Evolutionary conservation across 2,329 filamentous ascomycete genomes (phyloP).

Genomic region (Aplosporella prunicola): DNA sequence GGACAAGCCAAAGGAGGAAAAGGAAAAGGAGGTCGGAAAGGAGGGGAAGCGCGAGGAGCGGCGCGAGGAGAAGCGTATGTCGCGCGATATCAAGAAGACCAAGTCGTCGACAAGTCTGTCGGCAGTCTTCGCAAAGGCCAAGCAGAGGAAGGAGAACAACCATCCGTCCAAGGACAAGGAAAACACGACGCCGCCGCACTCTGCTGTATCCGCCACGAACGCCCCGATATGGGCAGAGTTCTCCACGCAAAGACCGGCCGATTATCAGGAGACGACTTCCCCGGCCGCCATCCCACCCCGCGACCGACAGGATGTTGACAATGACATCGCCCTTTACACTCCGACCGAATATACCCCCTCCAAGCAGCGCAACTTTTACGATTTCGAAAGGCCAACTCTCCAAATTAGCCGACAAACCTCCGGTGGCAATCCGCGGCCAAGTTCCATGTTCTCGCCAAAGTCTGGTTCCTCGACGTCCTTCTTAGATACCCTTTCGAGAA

Average conservation of each 20-base stretch:
- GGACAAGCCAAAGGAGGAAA: slow-evolving; percentile 25
- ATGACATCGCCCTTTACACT: slow-evolving; percentile 51
- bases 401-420: slow-evolving; percentile 21
- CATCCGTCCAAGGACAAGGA: slow-evolving; percentile 64
- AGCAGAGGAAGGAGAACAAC: slow-evolving; percentile 55
- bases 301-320: slow-evolving; percentile 37
- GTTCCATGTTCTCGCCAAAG: slow-evolving; percentile 39
- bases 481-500: slow-evolving; percentile 30
- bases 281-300: slow-evolving; percentile 37
- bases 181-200: slow-evolving; percentile 58
- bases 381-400: slow-evolving; percentile 37
- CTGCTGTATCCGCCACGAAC: slow-evolving; percentile 33
- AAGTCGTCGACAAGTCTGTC: slow-evolving; percentile 81
- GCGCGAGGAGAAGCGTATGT: too few species aligned
- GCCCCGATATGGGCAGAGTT: slow-evolving; percentile 80
- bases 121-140: slow-evolving; percentile 63
- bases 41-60: slow-evolving; percentile 18
- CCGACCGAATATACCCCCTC: slow-evolving; percentile 50
- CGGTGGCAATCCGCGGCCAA: slow-evolving; percentile 32
- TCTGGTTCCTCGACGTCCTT: slow-evolving; percentile 33
- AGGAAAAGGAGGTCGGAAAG: slow-evolving; percentile 24
- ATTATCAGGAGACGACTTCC: slow-evolving; percentile 21
- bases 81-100: slow-evolving; percentile 49
- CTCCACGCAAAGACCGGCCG: slow-evolving; percentile 26
- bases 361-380: slow-evolving; percentile 53